Evolutionary conservation across 2,329 filamentous ascomycete genomes (phyloP), one percentile per base, ranked within the genome.

Genomic region (Sporothrix sp.): DNA sequence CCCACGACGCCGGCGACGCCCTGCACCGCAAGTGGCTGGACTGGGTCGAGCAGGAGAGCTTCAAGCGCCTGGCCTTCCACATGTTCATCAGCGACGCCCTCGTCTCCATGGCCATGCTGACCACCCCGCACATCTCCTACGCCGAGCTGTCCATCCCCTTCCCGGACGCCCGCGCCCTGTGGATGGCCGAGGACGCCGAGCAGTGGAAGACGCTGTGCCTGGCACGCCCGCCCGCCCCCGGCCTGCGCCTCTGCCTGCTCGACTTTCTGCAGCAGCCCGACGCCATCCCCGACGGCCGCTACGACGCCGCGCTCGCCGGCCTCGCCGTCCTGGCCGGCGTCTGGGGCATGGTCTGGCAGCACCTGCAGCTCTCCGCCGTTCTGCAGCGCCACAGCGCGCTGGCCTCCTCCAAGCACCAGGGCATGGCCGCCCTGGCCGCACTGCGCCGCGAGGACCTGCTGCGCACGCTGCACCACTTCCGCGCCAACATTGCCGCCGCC

Each of bases 131-230:
- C 18, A 78, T 87, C 56, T 84, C 82, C 0, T 87, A 85, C 58
- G 73, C 81, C 0, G 84, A 87, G 58, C 66, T 87, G 44, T 77
- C 77, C 4, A 66, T 87, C 3, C 81, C 82, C 1, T 63, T 88
- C 0, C 84, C 84, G 0, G 76, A 76, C 53, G 68, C 77, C 0
- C 71, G 74, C 49, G 71, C 75, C 11, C 62, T 88, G 2, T 89
- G 84, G 84, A 72, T 78, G 43, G 83, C 84, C 2, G 72, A 73
- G 27, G 74, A 74, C 0, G 81, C 84, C 2, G 60, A 68, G 16
- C 75, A 80, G 54, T 88, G 85, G 83, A 85, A 84, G 61, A 62
- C 67, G 7, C 66, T 73, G 1, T 84, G 79, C 55, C 64, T 84
- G 3, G 61, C 69, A 8, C 11, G 48, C 3, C 14, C 20, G 0